Percentiles rank a stretch among this genome's conserved stretches.
These are phyloP conservation scores for Thuja plicata DNA, from an alignment of 83 land plant genomes.

Conservation along the genomic window DNA sequence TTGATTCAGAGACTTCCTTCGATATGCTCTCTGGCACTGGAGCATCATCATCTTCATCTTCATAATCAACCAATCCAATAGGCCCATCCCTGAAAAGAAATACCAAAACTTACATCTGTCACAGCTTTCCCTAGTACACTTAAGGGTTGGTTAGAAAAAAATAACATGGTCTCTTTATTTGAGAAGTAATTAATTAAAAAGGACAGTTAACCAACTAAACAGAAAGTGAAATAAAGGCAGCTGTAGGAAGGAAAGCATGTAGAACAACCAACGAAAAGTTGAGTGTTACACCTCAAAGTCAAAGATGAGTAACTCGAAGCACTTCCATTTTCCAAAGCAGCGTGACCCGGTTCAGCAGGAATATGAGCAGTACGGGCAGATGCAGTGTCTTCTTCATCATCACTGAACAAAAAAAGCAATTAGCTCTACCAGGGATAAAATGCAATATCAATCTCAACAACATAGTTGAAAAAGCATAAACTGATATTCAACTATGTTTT, in stretches of 20 bases:
- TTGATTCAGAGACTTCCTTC: conserved; percentile 1
- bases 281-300: conserved; percentile 30
- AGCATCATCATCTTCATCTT: conserved; percentile 85
- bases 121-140: neutral
- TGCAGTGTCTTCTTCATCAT: conserved; percentile 87
- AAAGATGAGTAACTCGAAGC: conserved; percentile 28
- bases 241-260: neutral
- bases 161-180: neutral
- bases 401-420: conserved; percentile 46
- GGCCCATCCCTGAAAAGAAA: conserved; percentile 31
- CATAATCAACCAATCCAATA: conserved; percentile 86
- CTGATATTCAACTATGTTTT: neutral
- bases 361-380: conserved; percentile 34
- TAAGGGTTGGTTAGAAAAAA: neutral
- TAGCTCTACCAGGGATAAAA: neutral
- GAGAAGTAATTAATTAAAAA: neutral
- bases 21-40: conserved; percentile 21
- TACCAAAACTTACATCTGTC: neutral
- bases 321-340: conserved; percentile 61
- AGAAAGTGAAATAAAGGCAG: neutral
- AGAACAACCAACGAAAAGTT: neutral
- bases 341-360: conserved; percentile 25
- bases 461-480: neutral
- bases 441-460: neutral
- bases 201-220: neutral